Evolutionary conservation across 2,329 filamentous ascomycete genomes (phyloP), one percentile per base, ranked within the genome.

Genomic region (Myrmaecium sp.): DNA sequence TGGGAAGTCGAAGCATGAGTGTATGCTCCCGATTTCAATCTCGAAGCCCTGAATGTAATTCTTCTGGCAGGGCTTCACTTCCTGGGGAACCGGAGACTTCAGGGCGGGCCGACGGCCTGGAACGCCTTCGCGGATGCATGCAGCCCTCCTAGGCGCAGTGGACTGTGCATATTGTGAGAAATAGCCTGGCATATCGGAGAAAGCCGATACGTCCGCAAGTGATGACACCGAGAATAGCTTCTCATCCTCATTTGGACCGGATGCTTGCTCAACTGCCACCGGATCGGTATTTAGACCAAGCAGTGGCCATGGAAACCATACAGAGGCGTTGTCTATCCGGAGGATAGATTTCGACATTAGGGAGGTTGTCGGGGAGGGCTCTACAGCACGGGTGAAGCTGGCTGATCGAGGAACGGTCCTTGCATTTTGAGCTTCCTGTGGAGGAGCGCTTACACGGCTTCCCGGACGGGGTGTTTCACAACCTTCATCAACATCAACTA

Each of bases 111-210:
- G 8, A 11, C 18, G 11, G 8, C 8, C 18, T 20, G 8, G 18
- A 20, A 8, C 8, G 18, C 8, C 18, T 20, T 20, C 8, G 18
- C 18, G 18, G 8, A 20, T 11, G 18, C n/a, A n/a, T n/a, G 30
- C 15, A 4, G 21, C 23, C 9, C 37, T 40, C 24, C 44, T 41
- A 7, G 45, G 36, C 6, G 48, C 44, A 5, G 49, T 51, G 15
- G 51, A 44, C 21, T 59, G 51, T 2, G 57, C 57, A 35, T 62
- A 60, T 14, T 51, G 47, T 1, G 58, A 62, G 35, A 62, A 62
- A 0, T 57, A 51, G 0, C 58, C 58, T 11, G 58, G 58, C 41
- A 59, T 52, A 13, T 51, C 44, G 26, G 48, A 47, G 29, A 50
- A 50, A 14, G 50, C 47, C 0, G 49, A 52, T 27, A 49, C 46